Base-by-base conservation (phyloP, 768 basidiomycete species). In the Cyclocybe aegerita region DNA sequence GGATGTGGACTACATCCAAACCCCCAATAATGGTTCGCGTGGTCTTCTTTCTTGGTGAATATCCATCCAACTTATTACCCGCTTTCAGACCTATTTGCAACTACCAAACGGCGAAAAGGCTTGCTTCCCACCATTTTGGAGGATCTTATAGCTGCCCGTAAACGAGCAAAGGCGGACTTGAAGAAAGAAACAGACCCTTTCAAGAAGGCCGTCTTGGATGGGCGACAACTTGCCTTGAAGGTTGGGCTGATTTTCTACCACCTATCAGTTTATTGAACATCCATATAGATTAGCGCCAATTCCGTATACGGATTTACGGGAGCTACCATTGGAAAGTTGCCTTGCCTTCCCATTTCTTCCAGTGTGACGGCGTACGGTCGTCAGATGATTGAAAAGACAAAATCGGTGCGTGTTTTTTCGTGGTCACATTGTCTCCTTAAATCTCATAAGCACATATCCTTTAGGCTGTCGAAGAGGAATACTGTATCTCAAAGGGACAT, bases 251-350 rank as follows among this genome's bases (percentile, higher is more conserved):
- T 38, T 32, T 36, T 41, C n/a, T 12, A 9, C 46, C 43, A 39
- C 41, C 5, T 14, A n/a, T 37, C 17, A 11, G 14, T 7, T 43
- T 17, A 34, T 14, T 15, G 34, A 11, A 11, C 32, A 14, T 4
- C 41, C 7, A 30, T n/a, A 46, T 38, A 98, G 95, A 92, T 99
- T 67, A 93, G 90, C 64, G 97, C 97, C 23, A 99, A 98, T 69
- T 99, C 97, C 1, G 96, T 99, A 23, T 99, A 99, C 59, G 97
- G 97, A 23, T 98, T 99, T 66, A 98, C 97, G 5, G 97, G 97
- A 35, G 97, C 97, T 0, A 98, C 97, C 0, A 80, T 98, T 56
- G 97, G 97, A 48, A 98, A 98, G 69, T 74, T 99, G 11, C 94
- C 97, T 4, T 99, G 97, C 74, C 76, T 98, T 37, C 73, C 93